phyloP scores from a whole-genome alignment of 805 yeast species.

The Lipomyces yamanashiensis region DNA sequence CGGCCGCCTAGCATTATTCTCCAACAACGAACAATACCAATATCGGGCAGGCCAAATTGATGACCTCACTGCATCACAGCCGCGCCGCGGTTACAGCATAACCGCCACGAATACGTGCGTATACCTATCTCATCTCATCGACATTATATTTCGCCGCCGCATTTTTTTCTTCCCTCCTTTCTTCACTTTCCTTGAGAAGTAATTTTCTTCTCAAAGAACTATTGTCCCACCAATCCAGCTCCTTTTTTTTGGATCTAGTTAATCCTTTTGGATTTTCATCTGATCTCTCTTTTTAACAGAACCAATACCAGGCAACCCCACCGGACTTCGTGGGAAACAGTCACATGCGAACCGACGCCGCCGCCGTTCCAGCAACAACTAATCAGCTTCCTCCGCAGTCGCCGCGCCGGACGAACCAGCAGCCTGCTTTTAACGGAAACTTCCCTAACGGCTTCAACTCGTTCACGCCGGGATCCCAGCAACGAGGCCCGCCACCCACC shows the following conservation, averaged over 20 bases:
- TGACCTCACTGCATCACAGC: neutral
- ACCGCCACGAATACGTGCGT: neutral
- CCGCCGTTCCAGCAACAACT: constrained; percentile 25
- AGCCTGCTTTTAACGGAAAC: constrained; percentile 11
- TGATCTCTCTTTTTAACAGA: constrained; percentile 22
- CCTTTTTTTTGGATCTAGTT: constrained; percentile 16
- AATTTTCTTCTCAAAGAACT: constrained; percentile 18
- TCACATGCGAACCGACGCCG: constrained; percentile 36
- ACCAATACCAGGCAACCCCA: constrained; percentile 17
- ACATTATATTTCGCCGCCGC: constrained; percentile 20
- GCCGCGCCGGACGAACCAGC: constrained; percentile 30
- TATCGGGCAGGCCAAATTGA: neutral
- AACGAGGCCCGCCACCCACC: constrained; percentile 25
- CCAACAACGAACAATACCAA: neutral
- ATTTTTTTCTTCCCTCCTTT: constrained; percentile 19
- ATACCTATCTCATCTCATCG: constrained; percentile 20
- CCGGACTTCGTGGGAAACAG: constrained; percentile 25
- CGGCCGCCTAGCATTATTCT: neutral
- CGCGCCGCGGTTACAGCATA: constrained; percentile 11
- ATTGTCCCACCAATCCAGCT: constrained; percentile 1
- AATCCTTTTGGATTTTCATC: constrained; percentile 8
- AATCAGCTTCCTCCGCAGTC: constrained; percentile 32
- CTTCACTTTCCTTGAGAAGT: constrained; percentile 29
- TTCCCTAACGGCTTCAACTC: constrained; percentile 13
- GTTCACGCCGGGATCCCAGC: constrained; percentile 19